phyloP scores from a whole-genome alignment of 2,329 filamentous ascomycete genomes.

The Emericellopsis atlantica region DNA sequence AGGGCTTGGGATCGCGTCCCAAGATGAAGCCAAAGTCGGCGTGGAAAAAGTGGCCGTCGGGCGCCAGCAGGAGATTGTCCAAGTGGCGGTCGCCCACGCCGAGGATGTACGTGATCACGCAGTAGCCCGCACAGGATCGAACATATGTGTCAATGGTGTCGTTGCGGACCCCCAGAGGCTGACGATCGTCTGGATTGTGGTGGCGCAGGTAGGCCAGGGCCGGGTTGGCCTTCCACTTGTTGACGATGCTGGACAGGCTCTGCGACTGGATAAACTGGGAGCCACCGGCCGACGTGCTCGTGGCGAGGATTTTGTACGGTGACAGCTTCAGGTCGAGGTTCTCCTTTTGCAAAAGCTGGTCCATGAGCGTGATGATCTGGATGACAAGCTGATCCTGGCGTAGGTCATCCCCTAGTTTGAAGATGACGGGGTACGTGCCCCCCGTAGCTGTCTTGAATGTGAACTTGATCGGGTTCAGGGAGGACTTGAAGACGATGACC shows the following conservation, averaged over 20 bases:
- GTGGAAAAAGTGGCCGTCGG: conserved; percentile 92
- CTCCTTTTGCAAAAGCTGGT: conserved; percentile 86
- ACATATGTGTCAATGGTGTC: conserved; percentile 93
- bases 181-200: conserved; percentile 77
- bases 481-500: conserved; percentile 89
- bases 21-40: conserved; percentile 98
- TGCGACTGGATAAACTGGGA: conserved; percentile 89
- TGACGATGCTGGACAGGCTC: conserved; percentile 69
- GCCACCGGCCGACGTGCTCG: conserved; percentile 76
- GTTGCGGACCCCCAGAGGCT: conserved; percentile 75
- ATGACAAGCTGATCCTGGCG: conserved; percentile 96
- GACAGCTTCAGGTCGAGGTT: conserved; percentile 92
- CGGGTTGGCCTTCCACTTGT: conserved; percentile 63
- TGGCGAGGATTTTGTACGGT: conserved; percentile 92
- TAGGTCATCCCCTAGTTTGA: conserved; percentile 94
- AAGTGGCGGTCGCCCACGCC: conserved; percentile 93
- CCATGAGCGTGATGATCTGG: conserved; percentile 95
- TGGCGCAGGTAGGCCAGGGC: conserved; percentile 75
- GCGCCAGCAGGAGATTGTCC: conserved; percentile 84
- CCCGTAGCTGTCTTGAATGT: conserved; percentile 75
- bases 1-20: conserved; percentile 91
- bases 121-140: conserved; percentile 93
- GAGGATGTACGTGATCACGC: conserved; percentile 94
- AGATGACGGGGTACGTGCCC: conserved; percentile 78
- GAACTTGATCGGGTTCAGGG: conserved; percentile 79